A percentile compares a stretch with the other conserved stretches of the same genome.
phyloP scores from a whole-genome alignment of 768 basidiomycete genomes.

The Pisolithus microcarpus region DNA sequence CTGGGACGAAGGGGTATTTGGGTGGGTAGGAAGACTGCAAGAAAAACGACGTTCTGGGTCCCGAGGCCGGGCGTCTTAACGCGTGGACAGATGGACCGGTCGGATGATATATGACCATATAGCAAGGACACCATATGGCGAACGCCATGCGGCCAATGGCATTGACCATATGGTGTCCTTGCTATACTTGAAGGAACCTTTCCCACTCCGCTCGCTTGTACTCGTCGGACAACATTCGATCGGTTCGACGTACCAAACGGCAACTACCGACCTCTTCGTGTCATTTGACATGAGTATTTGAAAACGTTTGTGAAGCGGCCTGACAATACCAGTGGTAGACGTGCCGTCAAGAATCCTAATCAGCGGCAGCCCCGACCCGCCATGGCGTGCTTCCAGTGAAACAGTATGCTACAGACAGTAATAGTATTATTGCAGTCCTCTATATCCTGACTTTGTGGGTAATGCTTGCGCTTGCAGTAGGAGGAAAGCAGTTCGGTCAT shows the following conservation, averaged over 20 bases:
- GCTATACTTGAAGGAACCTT: constrained; percentile 29
- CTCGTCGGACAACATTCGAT: constrained; percentile 3
- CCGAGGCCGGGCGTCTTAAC: background rate
- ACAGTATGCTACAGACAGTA: too few species aligned
- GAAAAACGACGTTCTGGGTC: too few species aligned
- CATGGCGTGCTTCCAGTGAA: constrained; percentile 2
- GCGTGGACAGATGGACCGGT: constrained; percentile 1
- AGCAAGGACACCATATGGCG: too few species aligned
- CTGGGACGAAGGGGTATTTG: constrained; percentile 34
- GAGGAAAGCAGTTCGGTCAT: too few species aligned
- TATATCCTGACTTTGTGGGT: too few species aligned
- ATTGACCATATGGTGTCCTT: constrained; percentile 22
- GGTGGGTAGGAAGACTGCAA: constrained; percentile 43
- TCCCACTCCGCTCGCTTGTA: constrained; percentile 25
- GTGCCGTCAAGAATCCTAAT: background rate
- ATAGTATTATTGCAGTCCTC: too few species aligned
- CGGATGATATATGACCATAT: constrained; percentile 14
- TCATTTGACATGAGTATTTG: too few species aligned
- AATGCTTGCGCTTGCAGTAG: too few species aligned
- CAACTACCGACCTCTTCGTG: too few species aligned
- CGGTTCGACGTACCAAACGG: background rate
- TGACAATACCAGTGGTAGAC: too few species aligned
- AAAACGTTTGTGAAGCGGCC: too few species aligned
- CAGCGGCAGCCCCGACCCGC: background rate
- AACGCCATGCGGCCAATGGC: background rate